Evolutionary conservation across 176 grass and related monocot species (phyloP).

Genomic region (Poa pratensis): DNA sequence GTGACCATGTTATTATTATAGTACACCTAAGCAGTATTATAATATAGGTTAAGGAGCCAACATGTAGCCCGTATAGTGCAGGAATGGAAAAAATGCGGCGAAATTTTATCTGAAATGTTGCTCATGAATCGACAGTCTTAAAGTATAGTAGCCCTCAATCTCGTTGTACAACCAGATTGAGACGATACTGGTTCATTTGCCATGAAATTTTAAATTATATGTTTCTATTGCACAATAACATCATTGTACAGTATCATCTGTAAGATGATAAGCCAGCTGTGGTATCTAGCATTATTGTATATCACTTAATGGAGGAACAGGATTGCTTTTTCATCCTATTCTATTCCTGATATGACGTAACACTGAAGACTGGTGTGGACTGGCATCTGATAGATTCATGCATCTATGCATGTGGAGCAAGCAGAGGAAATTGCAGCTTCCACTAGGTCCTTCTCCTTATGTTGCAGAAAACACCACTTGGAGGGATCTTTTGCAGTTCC

Average conservation of each 20-base stretch:
- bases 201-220: constrained; percentile 32
- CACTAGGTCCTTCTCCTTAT: too few species aligned
- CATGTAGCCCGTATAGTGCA: constrained; percentile 13
- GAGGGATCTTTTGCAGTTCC: too few species aligned
- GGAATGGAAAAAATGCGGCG: constrained; percentile 22
- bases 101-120: constrained; percentile 30
- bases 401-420: constrained; percentile 51
- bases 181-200: constrained; percentile 31
- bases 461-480: too few species aligned
- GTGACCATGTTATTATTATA: not conserved
- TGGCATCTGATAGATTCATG: constrained; percentile 53
- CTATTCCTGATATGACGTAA: constrained; percentile 57
- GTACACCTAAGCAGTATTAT: constrained; percentile 27
- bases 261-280: constrained; percentile 53
- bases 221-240: constrained; percentile 30
- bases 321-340: constrained; percentile 51
- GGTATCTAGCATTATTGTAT: constrained; percentile 59
- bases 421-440: too few species aligned
- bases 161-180: not conserved
- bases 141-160: constrained; percentile 35
- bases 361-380: constrained; percentile 58
- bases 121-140: constrained; percentile 38
- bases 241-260: constrained; percentile 43
- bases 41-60: constrained; percentile 33
- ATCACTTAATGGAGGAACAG: constrained; percentile 50